Evolutionary conservation across 371 early-diverging fungal genomes (phyloP).

Genomic region (Saksenaea vasiformis): DNA sequence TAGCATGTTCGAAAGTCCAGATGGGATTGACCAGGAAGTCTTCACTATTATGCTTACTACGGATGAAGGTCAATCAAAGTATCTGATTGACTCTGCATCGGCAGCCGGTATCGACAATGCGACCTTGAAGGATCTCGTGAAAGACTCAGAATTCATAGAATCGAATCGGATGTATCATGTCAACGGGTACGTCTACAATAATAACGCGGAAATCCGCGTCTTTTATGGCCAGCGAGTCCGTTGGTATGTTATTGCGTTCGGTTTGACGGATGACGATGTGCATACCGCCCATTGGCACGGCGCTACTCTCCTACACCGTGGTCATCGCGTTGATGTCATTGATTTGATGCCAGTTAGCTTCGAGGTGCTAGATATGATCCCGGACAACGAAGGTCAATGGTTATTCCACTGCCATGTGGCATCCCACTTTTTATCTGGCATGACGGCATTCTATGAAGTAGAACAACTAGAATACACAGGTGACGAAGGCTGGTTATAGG

Average conservation of each 20-base stretch:
- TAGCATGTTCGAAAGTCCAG: constrained; percentile 26
- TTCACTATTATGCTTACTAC: constrained; percentile 46
- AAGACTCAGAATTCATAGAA: constrained; percentile 36
- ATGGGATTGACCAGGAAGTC: constrained; percentile 43
- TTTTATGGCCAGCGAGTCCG: constrained; percentile 46
- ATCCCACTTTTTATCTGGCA: constrained; percentile 49
- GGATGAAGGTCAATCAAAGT: constrained; percentile 47
- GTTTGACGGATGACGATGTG: constrained; percentile 38
- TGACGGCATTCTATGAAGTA: constrained; percentile 51
- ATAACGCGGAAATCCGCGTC: constrained; percentile 36
- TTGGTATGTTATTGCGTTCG: constrained; percentile 51
- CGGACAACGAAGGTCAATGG: constrained; percentile 59
- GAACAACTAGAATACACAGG: constrained; percentile 45
- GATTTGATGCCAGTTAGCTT: constrained; percentile 48
- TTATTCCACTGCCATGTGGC: constrained; percentile 56
- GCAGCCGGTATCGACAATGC: constrained; percentile 23
- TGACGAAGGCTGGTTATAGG: constrained; percentile 45
- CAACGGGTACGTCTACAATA: constrained; percentile 53
- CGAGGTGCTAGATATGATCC: constrained; percentile 47
- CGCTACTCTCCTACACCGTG: constrained; percentile 39
- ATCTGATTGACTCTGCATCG: constrained; percentile 32
- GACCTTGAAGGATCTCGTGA: background rate
- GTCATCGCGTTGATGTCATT: constrained; percentile 51
- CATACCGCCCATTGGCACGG: constrained; percentile 64
- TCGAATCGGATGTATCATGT: constrained; percentile 55